Conservation (phyloP, 805 yeast genomes). For the Ogataea nonfermentans region DNA sequence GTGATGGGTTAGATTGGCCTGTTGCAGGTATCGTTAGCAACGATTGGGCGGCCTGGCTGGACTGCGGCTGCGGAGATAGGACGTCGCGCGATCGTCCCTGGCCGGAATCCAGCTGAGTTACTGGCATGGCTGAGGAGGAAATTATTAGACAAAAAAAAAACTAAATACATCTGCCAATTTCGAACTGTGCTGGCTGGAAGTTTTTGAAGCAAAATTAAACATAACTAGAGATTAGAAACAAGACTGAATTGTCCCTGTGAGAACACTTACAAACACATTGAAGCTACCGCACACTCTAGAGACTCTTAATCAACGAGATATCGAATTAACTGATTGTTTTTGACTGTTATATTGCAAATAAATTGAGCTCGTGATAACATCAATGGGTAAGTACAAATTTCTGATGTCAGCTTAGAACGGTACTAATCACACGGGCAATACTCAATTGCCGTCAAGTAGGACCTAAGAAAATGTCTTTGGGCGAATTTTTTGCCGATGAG, state of each 20-base stretch:
- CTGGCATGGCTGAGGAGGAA: slow-evolving; percentile 4
- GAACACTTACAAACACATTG: too few relatives aligned
- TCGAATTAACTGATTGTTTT: too few relatives aligned
- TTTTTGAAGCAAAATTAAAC: slow-evolving; percentile 5
- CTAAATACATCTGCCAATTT: slow-evolving; percentile 5
- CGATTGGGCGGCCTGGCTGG: slow-evolving; percentile 1
- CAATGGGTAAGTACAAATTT: slow-evolving; percentile 13
- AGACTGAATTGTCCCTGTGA: background rate
- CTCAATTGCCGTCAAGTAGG: slow-evolving; percentile 15
- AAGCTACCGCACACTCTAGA: too few relatives aligned
- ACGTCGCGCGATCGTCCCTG: slow-evolving; percentile 7
- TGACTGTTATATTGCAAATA: too few relatives aligned
- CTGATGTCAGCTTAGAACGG: background rate
- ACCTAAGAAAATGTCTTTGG: slow-evolving; percentile 44
- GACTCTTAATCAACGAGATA: too few relatives aligned
- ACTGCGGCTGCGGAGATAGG: slow-evolving; percentile 9
- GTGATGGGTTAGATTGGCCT: slow-evolving; percentile 9
- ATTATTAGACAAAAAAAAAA: background rate
- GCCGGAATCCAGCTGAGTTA: slow-evolving; percentile 3
- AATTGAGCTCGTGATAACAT: slow-evolving; percentile 1
- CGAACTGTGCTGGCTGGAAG: slow-evolving; percentile 1
- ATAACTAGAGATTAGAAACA: slow-evolving; percentile 1
- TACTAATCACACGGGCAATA: slow-evolving; percentile 10
- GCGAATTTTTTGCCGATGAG: slow-evolving; percentile 45
- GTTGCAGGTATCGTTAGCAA: slow-evolving; percentile 4